Percentiles rank a stretch among this genome's conserved stretches.
Evolutionary conservation across 2,329 filamentous ascomycete species (phyloP).

Genomic region (Fusarium illudens): DNA sequence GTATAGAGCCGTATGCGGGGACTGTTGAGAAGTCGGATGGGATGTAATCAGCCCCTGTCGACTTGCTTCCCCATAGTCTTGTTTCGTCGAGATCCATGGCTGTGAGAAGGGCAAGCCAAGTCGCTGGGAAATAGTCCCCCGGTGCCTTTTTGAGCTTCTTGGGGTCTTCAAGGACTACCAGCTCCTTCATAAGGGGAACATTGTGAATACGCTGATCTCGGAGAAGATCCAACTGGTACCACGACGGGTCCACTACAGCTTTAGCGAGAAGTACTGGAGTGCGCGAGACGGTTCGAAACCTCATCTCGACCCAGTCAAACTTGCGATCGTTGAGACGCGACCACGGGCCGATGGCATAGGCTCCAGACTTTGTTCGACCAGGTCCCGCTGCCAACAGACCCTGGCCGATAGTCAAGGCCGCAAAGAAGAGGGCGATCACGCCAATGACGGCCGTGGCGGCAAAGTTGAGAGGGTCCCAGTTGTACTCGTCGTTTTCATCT

Average conservation of each 20-base stretch:
- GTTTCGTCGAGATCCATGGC: neutral
- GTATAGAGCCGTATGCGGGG: neutral
- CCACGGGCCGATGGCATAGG: neutral
- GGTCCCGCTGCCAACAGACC: slow-evolving; percentile 6
- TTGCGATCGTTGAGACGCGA: neutral
- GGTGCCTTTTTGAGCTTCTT: neutral
- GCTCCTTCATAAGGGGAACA: neutral
- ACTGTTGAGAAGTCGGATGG: neutral
- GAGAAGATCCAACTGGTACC: neutral
- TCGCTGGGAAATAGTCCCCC: neutral
- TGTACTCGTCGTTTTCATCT: slow-evolving; percentile 33
- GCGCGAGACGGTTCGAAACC: neutral
- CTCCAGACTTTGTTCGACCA: neutral
- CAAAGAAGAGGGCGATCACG: slow-evolving; percentile 15
- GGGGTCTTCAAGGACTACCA: neutral
- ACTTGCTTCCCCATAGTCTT: neutral
- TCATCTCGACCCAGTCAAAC: neutral
- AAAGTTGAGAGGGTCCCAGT: slow-evolving; percentile 18
- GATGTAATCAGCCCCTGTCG: neutral
- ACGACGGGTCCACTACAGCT: neutral
- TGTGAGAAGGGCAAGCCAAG: neutral
- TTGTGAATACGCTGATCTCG: neutral
- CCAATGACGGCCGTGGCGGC: slow-evolving; percentile 10
- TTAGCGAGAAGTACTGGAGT: neutral
- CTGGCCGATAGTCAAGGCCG: slow-evolving; percentile 13